phyloP scores from a whole-genome alignment of 2,329 filamentous ascomycete genomes.

The Nannizziopsis barbatae region DNA sequence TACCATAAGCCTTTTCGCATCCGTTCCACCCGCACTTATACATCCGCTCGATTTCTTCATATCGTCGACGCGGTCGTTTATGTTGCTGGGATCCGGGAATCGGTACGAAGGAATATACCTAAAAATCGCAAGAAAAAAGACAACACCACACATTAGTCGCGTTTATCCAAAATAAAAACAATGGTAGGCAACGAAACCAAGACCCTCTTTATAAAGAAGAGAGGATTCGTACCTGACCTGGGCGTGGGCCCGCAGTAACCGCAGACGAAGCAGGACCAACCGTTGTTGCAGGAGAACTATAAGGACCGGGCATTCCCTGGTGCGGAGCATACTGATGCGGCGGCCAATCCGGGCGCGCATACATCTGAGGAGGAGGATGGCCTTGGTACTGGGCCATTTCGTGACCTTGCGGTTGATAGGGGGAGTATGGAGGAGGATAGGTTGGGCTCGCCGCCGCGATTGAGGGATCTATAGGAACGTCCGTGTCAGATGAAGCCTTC shows the following conservation, averaged over 20 bases:
- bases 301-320: conserved; percentile 39
- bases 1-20: conserved; percentile 97
- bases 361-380: conserved; percentile 39
- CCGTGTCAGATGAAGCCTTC: conserved; percentile 80
- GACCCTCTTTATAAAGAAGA: not conserved
- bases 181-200: conserved; percentile 12
- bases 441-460: conserved; percentile 88
- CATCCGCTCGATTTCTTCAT: conserved; percentile 99
- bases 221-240: conserved; percentile 49
- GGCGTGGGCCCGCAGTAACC: conserved; percentile 49
- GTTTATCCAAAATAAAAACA: not conserved
- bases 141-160: conserved; percentile 12
- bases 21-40: conserved; percentile 99
- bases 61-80: conserved; percentile 83
- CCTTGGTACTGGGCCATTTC: conserved; percentile 66
- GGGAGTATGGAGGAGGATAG: conserved; percentile 77
- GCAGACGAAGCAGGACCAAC: conserved; percentile 50
- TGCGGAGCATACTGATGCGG: conserved; percentile 37
- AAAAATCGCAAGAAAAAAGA: conserved; percentile 19
- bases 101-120: conserved; percentile 96
- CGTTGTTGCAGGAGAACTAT: conserved; percentile 44
- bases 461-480: conserved; percentile 98
- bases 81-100: conserved; percentile 96
- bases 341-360: conserved; percentile 39
- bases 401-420: conserved; percentile 70